Evolutionary conservation across 306 rosid species (phyloP), one percentile per base, ranked within the genome.

Genomic region (Lablab purpureus): DNA sequence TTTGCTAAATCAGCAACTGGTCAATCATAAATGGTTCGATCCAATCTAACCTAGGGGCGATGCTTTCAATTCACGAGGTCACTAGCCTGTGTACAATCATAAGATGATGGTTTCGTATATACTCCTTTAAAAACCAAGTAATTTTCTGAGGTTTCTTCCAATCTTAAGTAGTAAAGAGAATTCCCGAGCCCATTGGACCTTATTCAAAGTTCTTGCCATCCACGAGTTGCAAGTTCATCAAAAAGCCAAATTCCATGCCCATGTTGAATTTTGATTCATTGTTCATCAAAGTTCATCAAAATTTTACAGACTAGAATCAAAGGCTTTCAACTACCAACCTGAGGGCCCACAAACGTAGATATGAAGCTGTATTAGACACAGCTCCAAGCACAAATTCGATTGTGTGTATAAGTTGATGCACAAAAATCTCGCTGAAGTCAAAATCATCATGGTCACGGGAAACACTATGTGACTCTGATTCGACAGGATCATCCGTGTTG

Each of bases 301-400:
- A 77, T 37, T 41, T 30, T 56, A 77, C 45, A 73, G 7, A 75
- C 10, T n/a, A 14, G 51, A 37, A 73, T 46, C 37, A 49, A 28
- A 66, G 0, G 10, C 40, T 71, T 75, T 79, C 59, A 40, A 70
- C 58, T 23, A 81, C 84, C 40, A 64, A 95, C 99, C 98, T 95
- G 54, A 95, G 91, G 63, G 98, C 99, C 99, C 98, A 93, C n/a
- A 95, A 84, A 66, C 99, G 96, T 70, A 95, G 99, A 81, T 92
- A 95, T 4, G 99, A 95, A 86, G 99, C 99, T 15, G 99, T 95
- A 70, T 95, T 95, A 74, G 99, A 95, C 62, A 95, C 97, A 18
- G 99, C 97, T 68, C 98, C 98, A 18, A 92, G 97, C 65, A 92
- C 99, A 87, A 95, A 95, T 82, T 95, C 98, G 56, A 95, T 95